phyloP scores from a whole-genome alignment of 306 rosid genomes.

The Inga leiocalycina region DNA sequence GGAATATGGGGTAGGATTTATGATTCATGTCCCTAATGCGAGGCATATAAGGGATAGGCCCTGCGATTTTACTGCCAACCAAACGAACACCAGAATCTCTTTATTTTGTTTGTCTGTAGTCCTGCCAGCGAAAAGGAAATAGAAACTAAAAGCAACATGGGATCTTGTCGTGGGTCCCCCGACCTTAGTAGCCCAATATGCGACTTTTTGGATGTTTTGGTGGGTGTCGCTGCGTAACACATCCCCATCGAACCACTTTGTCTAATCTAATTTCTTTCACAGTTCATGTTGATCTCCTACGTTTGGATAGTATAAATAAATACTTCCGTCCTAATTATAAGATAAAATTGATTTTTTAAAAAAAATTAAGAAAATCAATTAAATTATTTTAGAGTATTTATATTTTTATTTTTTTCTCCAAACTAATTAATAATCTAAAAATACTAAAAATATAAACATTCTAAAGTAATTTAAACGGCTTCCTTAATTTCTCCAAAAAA shows the following conservation, averaged over 20 bases:
- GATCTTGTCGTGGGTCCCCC: slow-evolving; percentile 34
- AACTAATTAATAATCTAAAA: too few relatives aligned
- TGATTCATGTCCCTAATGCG: background rate
- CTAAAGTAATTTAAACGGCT: too few relatives aligned
- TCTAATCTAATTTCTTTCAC: background rate
- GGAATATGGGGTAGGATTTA: background rate
- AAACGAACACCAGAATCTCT: slow-evolving; percentile 29
- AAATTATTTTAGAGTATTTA: too few relatives aligned
- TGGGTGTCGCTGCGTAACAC: background rate
- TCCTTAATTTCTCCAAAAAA: too few relatives aligned
- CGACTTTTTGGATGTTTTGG: slow-evolving; percentile 1
- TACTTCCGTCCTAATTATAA: too few relatives aligned
- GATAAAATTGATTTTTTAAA: too few relatives aligned
- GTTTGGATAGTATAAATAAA: too few relatives aligned
- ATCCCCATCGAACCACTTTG: background rate
- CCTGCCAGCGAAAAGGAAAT: slow-evolving; percentile 23
- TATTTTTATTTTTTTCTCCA: too few relatives aligned
- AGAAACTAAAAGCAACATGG: slow-evolving; percentile 32
- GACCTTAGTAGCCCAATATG: slow-evolving; percentile 9
- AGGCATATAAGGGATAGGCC: background rate
- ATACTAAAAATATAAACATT: too few relatives aligned
- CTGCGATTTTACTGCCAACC: slow-evolving; percentile 31
- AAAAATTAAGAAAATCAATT: too few relatives aligned
- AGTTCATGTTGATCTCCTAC: background rate
- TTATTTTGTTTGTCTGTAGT: slow-evolving; percentile 27